phyloP scores from a whole-genome alignment of 768 basidiomycete genomes.

The Phaeotremella skinneri region DNA sequence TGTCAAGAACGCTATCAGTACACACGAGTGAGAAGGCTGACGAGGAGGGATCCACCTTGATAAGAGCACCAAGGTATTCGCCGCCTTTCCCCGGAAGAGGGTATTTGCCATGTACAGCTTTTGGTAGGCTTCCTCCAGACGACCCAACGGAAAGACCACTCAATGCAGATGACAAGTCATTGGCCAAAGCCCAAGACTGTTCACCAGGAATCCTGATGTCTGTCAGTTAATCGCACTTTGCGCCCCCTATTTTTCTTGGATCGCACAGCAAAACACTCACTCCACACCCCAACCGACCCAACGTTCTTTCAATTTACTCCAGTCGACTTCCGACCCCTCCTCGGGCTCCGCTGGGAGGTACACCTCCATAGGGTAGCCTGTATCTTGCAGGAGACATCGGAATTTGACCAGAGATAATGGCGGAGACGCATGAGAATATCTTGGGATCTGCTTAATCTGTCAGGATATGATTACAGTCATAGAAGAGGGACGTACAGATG shows the following conservation, averaged over 20 bases:
- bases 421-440: constrained; percentile 5
- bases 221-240: constrained; percentile 13
- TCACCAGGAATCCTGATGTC: constrained; percentile 39
- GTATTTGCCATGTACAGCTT: constrained; percentile 33
- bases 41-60: no score
- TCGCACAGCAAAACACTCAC: constrained; percentile 26
- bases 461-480: neutral
- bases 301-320: constrained; percentile 42
- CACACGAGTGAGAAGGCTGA: constrained; percentile 4
- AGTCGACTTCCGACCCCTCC: constrained; percentile 23
- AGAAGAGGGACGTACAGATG: constrained; percentile 3
- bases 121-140: constrained; percentile 10
- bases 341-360: constrained; percentile 31
- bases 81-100: constrained; percentile 27
- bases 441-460: constrained; percentile 13
- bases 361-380: constrained; percentile 49
- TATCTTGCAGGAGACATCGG: constrained; percentile 49
- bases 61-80: constrained; percentile 44
- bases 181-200: constrained; percentile 28
- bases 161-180: neutral
- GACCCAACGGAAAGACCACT: neutral
- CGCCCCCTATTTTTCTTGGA: neutral
- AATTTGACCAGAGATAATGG: constrained; percentile 42
- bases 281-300: constrained; percentile 51
- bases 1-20: constrained; percentile 7